Base-by-base conservation (phyloP, 305 asterid species). In the Andrographis paniculata region DNA sequence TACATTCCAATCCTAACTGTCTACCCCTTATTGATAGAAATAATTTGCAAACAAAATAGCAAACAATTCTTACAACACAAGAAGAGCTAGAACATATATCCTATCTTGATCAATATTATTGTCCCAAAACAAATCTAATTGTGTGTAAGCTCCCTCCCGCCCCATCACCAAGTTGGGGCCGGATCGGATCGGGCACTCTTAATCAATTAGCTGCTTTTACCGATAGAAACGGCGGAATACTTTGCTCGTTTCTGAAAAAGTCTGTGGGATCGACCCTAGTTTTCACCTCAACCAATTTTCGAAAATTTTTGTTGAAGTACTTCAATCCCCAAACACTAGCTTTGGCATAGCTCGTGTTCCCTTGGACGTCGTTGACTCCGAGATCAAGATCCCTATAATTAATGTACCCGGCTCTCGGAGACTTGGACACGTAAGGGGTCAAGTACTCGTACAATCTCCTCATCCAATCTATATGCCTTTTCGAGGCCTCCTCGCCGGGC, bases 321-420 rank as follows among this genome's bases (percentile, higher is more conserved):
- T 50, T 58, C 9, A 47, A 0, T 2, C 72, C 75, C 74, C 71
- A 49, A 20, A 22, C 6, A n/a, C 68, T 53, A 14, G 59, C 71
- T 33, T 51, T 36, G 9, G 15, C 17, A 28, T 63, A 67, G 37
- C 71, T 67, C 0, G 68, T 65, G 1, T 48, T 55, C 3, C 70
- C 51, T 1, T 46, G n/a, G n/a, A n/a, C 61, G 5, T 64, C 48
- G 10, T 64, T 72, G 0, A 54, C 45, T 48, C 78, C 78, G 9
- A 72, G 12, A 19, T 72, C 78, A 14, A 67, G 69, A 49, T 72
- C 74, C 20, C 69, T 60, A 52, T 67, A 67, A 27, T 72, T 67
- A n/a, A 63, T 9, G 42, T 61, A 72, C 1, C 75, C 62, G 6
- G 44, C 27, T 42, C 79, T 48, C 0, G 79, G 79, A n/a, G 37